Evolutionary conservation across 306 rosid genomes (phyloP).

Genomic region (Dryas octopetala): DNA sequence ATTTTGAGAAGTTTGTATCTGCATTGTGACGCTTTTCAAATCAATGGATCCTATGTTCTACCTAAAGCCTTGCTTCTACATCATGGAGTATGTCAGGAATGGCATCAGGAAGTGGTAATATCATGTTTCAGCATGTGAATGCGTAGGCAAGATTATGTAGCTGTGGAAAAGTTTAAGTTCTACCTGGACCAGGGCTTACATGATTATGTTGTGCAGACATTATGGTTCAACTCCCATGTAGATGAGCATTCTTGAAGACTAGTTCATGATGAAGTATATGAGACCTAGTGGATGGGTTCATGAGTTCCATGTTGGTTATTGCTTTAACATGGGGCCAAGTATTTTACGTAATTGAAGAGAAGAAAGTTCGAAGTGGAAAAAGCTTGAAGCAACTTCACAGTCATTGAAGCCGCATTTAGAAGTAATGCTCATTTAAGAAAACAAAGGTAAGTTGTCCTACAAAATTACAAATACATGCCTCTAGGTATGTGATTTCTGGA

Average conservation of each 20-base stretch:
- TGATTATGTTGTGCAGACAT: conserved; percentile 17
- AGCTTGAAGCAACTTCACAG: conserved; percentile 9
- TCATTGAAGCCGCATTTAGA: not conserved
- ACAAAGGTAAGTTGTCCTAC: conserved; percentile 14
- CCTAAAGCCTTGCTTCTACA: conserved; percentile 4
- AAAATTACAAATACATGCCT: conserved; percentile 11
- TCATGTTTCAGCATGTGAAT: conserved; percentile 9
- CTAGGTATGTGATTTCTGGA: conserved; percentile 15
- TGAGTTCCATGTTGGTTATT: conserved; percentile 8
- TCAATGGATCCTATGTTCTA: conserved; percentile 14
- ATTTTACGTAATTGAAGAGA: not conserved
- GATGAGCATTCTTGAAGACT: not conserved
- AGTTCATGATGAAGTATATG: conserved; percentile 1
- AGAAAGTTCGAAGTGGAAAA: conserved; percentile 1
- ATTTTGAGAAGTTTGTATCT: not conserved
- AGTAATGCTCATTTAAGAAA: conserved; percentile 7
- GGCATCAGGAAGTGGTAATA: conserved; percentile 13
- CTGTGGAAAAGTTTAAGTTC: not conserved
- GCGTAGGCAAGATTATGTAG: conserved; percentile 7
- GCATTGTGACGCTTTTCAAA: conserved; percentile 14
- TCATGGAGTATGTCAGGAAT: not conserved
- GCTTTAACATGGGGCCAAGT: not conserved
- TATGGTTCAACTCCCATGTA: not conserved
- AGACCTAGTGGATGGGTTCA: not conserved
- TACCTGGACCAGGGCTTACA: conserved; percentile 9